Base-by-base conservation (phyloP, 2,329 filamentous ascomycete genomes). In the Claviceps cyperi region DNA sequence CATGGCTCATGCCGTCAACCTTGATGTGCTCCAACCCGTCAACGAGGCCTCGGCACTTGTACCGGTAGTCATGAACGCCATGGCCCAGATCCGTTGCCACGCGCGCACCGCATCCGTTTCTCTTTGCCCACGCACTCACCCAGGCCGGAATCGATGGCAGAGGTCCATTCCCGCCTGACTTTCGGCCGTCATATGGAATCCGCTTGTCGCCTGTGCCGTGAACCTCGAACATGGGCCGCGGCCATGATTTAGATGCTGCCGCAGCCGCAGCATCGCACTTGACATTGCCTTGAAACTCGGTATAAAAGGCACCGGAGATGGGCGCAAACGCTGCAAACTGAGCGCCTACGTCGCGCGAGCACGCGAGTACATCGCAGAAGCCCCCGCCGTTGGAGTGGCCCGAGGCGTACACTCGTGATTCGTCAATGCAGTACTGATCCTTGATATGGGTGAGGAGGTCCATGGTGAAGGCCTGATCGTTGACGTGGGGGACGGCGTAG, bases 121-220 rank as follows among this genome's bases (percentile, higher is more conserved):
- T 53, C 17, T 43, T 38, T 5, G 62, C 64, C 72, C 71, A 75
- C 54, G 61, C 58, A 2, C 50, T 49, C 0, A 66, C 59, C 59
- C 65, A 71, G 39, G 66, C 59, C 19, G 65, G 61, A 36, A 77
- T 70, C 0, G 67, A 54, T 1, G 73, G 73, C 45, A 75, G 53
- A 47, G 65, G 68, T 0, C 68, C 69, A 1, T 66, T 66, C 2
- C 66, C 63, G 3, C 70, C 63, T 2, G 51, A 28, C 2, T 66
- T 69, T 14, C 22, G 41, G 1, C 73, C 73, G 2, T 57, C 51
- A 52, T 75, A 76, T 0, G 60, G 54, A 36, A 77, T 74, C 0
- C 66, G 72, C 3, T 54, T 61, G 56, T 77, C 75, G 2, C 55
- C 63, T 2, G 65, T 67, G n/a, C 74, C 74, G 56, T 77, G 74